phyloP scores from a whole-genome alignment of 2,329 filamentous ascomycete genomes.

The Colletotrichum eleusines region DNA sequence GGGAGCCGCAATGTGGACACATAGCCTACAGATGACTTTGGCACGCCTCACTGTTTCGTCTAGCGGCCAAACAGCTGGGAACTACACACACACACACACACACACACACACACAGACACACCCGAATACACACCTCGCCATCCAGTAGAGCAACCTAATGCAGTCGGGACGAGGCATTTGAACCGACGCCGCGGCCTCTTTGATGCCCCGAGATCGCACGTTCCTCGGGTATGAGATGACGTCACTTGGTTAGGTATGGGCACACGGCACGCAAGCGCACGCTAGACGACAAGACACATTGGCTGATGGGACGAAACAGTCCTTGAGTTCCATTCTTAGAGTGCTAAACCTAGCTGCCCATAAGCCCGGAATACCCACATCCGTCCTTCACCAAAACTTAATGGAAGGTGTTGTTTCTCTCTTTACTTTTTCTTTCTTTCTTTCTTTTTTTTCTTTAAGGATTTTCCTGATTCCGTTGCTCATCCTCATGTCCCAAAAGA shows the following conservation, averaged over 20 bases:
- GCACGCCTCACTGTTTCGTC: not conserved
- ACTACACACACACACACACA: not conserved
- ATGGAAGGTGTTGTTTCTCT: constrained; percentile 1
- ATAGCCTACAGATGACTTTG: not conserved
- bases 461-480: constrained; percentile 28
- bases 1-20: not conserved
- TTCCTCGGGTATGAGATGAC: not conserved
- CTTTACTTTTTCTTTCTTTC: constrained; percentile 16
- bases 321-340: constrained; percentile 41
- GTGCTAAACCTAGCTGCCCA: constrained; percentile 36
- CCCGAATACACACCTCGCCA: not conserved
- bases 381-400: constrained; percentile 30
- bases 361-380: constrained; percentile 35
- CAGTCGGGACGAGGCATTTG: not conserved
- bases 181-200: not conserved
- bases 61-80: not conserved
- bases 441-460: constrained; percentile 1
- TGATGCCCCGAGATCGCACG: not conserved
- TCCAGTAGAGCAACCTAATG: not conserved
- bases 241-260: not conserved
- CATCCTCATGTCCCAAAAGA: constrained; percentile 35
- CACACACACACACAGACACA: not conserved
- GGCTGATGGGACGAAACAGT: constrained; percentile 38
- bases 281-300: not conserved
- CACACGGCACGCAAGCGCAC: not conserved